These are phyloP conservation scores for Smallanthus sonchifolius DNA, from an alignment of 129 eudicot genomes.

Conservation along the genomic window DNA sequence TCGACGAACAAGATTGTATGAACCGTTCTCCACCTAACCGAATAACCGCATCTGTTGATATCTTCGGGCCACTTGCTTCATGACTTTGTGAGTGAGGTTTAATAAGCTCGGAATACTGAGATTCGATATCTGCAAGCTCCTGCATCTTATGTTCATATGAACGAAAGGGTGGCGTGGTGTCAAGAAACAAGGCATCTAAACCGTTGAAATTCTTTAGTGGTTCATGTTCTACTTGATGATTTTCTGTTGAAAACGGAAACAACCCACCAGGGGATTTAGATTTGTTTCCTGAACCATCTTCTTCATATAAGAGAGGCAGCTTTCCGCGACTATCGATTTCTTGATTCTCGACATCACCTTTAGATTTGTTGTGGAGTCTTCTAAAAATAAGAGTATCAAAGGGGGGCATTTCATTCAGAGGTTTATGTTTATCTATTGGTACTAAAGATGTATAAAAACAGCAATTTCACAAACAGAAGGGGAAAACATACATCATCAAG, in stretches of 20 bases:
- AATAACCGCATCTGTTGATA: slow-evolving; percentile 43
- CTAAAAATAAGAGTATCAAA: slow-evolving; percentile 12
- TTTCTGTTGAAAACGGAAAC: background rate
- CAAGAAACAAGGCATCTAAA: slow-evolving; percentile 24
- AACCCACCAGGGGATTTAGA: background rate
- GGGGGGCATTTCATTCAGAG: slow-evolving; percentile 20
- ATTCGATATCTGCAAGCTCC: slow-evolving; percentile 26
- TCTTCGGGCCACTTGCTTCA: slow-evolving; percentile 18
- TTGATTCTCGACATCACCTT: background rate
- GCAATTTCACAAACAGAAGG: background rate
- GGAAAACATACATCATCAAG: background rate
- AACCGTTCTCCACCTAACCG: slow-evolving; percentile 50
- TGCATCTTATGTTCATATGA: slow-evolving; percentile 30
- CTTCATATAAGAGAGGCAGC: slow-evolving; percentile 14
- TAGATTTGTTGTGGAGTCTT: slow-evolving; percentile 19
- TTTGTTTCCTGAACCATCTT: slow-evolving; percentile 20
- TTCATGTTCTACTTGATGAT: slow-evolving; percentile 23
- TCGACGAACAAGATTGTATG: slow-evolving; percentile 36
- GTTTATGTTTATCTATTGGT: background rate
- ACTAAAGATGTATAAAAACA: background rate
- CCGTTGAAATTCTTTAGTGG: slow-evolving; percentile 16
- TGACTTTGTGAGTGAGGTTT: background rate
- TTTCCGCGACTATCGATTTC: background rate
- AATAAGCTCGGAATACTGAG: slow-evolving; percentile 25
- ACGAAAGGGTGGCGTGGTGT: slow-evolving; percentile 26